A percentile compares a stretch with the other conserved stretches of the same genome.
These are phyloP conservation scores for Candida tetrigidarum DNA, from an alignment of 1,139 yeast genomes.

Conservation along the genomic window DNA sequence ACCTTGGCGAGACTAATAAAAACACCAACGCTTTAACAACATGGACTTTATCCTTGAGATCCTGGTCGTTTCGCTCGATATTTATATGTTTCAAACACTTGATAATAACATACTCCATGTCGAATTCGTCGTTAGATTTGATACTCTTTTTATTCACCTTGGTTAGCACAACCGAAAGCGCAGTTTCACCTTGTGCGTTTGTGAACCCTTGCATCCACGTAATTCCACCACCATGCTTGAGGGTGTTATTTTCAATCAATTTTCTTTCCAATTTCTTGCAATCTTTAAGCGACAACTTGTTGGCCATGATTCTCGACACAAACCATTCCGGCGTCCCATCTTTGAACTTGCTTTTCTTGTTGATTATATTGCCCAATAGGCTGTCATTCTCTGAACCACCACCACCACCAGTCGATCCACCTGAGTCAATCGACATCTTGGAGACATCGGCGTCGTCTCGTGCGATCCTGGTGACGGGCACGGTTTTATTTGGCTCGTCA, in stretches of 20 bases:
- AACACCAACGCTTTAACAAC: constrained; percentile 40
- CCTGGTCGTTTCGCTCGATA: constrained; percentile 14
- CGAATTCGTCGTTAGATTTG: constrained; percentile 50
- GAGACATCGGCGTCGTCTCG: constrained; percentile 8
- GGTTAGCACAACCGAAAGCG: constrained; percentile 43
- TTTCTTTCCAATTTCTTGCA: constrained; percentile 41
- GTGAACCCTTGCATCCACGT: constrained; percentile 40
- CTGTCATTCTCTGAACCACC: constrained; percentile 9
- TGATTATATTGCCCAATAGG: constrained; percentile 5
- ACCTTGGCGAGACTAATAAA: constrained; percentile 45
- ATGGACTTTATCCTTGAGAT: constrained; percentile 29
- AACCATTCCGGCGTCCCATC: constrained; percentile 52
- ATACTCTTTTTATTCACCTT: constrained; percentile 47
- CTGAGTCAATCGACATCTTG: constrained; percentile 14
- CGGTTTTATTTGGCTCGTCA: constrained; percentile 6
- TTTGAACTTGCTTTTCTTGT: constrained; percentile 26
- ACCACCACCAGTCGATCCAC: constrained; percentile 9
- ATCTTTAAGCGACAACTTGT: constrained; percentile 37
- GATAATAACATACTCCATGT: constrained; percentile 42
- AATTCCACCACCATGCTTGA: constrained; percentile 25
- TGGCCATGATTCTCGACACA: constrained; percentile 41
- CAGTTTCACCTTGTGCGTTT: constrained; percentile 49
- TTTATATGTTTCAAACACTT: constrained; percentile 39
- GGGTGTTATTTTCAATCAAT: constrained; percentile 26
- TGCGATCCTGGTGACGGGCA: constrained; percentile 11